A percentile compares a stretch with the other conserved stretches of the same genome.
Conservation (phyloP, 176 grass and related monocot species). For the Otatea glauca region DNA sequence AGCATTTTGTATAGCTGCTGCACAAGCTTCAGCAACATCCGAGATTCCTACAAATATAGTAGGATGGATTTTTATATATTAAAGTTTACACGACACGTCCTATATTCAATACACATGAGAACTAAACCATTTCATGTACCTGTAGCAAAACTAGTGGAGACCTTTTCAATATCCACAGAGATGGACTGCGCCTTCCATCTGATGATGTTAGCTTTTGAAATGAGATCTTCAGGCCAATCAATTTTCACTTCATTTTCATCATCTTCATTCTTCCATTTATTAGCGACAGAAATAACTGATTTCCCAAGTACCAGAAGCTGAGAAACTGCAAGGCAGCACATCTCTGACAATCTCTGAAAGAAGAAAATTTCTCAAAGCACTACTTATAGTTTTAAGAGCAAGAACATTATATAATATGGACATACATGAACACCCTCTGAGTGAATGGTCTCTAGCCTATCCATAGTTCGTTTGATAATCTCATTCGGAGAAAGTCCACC, state of each 20-base stretch:
- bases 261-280: slow-evolving; percentile 71
- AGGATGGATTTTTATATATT: not conserved
- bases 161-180: slow-evolving; percentile 71
- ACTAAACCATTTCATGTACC: slow-evolving; percentile 45
- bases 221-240: slow-evolving; percentile 88
- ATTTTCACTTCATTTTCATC: slow-evolving; percentile 60
- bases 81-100: slow-evolving; percentile 13
- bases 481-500: slow-evolving; percentile 86
- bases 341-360: slow-evolving; percentile 86
- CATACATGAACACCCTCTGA: slow-evolving; percentile 96
- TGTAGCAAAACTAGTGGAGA: slow-evolving; percentile 83
- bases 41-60: slow-evolving; percentile 67
- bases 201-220: slow-evolving; percentile 92
- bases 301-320: slow-evolving; percentile 87
- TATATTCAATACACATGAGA: not conserved
- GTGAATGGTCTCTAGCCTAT: slow-evolving; percentile 91
- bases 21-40: slow-evolving; percentile 81
- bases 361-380: slow-evolving; percentile 30
- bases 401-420: slow-evolving; percentile 37
- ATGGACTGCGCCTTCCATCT: slow-evolving; percentile 82
- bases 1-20: slow-evolving; percentile 61
- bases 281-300: slow-evolving; percentile 71
- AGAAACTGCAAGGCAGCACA: slow-evolving; percentile 93
- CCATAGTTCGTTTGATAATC: slow-evolving; percentile 81
- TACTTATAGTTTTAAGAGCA: slow-evolving; percentile 35